Evolutionary conservation across 345 rosid genomes (phyloP).

Genomic region (Sisymbrium altissimum): DNA sequence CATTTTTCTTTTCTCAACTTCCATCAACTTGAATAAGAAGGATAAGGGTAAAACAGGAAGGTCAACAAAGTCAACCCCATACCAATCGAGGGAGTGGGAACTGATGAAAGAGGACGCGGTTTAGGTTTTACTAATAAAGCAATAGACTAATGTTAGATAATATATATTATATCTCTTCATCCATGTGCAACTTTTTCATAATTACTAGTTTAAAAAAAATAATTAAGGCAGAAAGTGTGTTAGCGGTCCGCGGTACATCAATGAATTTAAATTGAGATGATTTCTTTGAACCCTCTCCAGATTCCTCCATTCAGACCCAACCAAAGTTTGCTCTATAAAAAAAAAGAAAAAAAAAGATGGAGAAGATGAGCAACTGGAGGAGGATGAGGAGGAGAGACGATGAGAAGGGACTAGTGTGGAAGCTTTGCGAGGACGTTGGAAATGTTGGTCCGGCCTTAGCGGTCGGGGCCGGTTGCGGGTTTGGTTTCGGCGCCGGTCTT

Average conservation of each 20-base stretch:
- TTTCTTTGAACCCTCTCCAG: background rate
- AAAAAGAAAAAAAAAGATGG: background rate
- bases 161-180: too few relatives aligned
- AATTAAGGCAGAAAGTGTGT: background rate
- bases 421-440: background rate
- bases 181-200: too few relatives aligned
- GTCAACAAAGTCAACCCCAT: too few relatives aligned
- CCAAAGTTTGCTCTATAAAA: background rate
- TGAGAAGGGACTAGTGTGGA: background rate
- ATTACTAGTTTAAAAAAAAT: background rate
- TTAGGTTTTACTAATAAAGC: background rate
- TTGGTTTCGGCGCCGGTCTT: background rate
- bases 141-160: too few relatives aligned
- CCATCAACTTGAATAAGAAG: too few relatives aligned
- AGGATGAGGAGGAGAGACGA: background rate
- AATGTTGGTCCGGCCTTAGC: background rate
- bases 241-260: background rate
- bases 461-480: background rate
- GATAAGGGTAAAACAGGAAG: too few relatives aligned
- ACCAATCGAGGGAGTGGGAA: too few relatives aligned
- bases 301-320: background rate
- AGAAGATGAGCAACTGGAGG: background rate
- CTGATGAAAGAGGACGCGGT: too few relatives aligned
- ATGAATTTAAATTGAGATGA: background rate
- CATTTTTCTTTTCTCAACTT: too few relatives aligned